phyloP scores from a whole-genome alignment of 2,329 filamentous ascomycete species.

The Fusarium sororula region DNA sequence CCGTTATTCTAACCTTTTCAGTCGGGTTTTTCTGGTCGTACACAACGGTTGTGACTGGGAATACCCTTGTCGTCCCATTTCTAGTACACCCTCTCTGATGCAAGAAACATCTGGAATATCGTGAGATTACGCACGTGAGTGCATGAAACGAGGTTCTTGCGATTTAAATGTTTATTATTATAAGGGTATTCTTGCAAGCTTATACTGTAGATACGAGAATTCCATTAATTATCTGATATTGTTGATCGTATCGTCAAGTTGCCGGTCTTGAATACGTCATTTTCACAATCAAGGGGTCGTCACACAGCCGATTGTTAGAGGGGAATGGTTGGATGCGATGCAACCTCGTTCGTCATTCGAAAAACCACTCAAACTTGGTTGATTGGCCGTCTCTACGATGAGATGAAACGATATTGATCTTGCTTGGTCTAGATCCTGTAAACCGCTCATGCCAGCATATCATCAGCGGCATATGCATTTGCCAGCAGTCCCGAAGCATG shows the following conservation, averaged over 20 bases:
- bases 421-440: conserved; percentile 1
- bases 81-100: neutral
- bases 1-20: conserved; percentile 1
- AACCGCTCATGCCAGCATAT: conserved; percentile 14
- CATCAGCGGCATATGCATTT: conserved; percentile 24
- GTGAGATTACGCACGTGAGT: neutral
- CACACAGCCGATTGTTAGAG: conserved; percentile 1
- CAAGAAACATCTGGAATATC: neutral
- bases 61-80: conserved; percentile 10
- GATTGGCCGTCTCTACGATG: neutral
- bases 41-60: conserved; percentile 14
- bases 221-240: neutral
- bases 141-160: neutral
- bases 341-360: conserved; percentile 19
- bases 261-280: conserved; percentile 29
- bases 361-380: neutral
- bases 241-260: neutral
- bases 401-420: neutral
- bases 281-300: neutral
- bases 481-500: neutral
- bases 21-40: neutral
- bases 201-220: neutral
- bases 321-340: conserved; percentile 6
- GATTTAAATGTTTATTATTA: too few species aligned
- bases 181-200: too few species aligned